phyloP scores from a whole-genome alignment of 1,284 basidiomycete genomes.

The Sporisorium graminicola region DNA sequence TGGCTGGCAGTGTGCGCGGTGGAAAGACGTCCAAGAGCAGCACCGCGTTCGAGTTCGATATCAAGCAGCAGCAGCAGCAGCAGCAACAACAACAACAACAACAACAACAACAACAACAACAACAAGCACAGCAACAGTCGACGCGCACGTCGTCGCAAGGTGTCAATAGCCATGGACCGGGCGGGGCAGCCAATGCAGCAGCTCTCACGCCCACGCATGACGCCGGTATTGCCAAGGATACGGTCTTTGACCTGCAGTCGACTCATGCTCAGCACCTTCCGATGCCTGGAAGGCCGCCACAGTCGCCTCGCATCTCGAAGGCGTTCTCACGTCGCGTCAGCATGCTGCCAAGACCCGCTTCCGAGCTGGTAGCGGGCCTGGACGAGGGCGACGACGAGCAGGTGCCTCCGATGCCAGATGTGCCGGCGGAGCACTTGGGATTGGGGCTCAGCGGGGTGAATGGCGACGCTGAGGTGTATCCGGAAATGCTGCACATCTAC shows the following conservation, averaged over 20 bases:
- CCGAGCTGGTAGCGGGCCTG: conserved; percentile 51
- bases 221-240: conserved; percentile 53
- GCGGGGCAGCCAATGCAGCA: background rate
- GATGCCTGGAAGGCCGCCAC: conserved; percentile 29
- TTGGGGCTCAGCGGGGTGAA: conserved; percentile 26
- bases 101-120: conserved; percentile 26
- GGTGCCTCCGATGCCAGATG: conserved; percentile 45
- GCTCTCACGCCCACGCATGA: conserved; percentile 24
- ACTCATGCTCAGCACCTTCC: conserved; percentile 43
- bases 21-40: conserved; percentile 19
- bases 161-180: background rate
- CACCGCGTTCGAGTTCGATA: conserved; percentile 45
- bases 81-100: conserved; percentile 1
- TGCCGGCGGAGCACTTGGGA: conserved; percentile 34
- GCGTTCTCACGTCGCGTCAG: conserved; percentile 61
- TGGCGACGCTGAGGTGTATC: conserved; percentile 42
- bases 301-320: conserved; percentile 51
- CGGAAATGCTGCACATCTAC: conserved; percentile 59
- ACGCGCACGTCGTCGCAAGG: background rate
- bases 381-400: conserved; percentile 31
- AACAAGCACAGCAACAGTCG: background rate
- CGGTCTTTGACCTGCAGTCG: conserved; percentile 63
- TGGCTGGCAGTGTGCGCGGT: conserved; percentile 39
- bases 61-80: conserved; percentile 37
- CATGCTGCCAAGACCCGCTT: conserved; percentile 61